Base-by-base conservation (phyloP, 495 filamentous ascomycete genomes). In the Podospora fimiseda region DNA sequence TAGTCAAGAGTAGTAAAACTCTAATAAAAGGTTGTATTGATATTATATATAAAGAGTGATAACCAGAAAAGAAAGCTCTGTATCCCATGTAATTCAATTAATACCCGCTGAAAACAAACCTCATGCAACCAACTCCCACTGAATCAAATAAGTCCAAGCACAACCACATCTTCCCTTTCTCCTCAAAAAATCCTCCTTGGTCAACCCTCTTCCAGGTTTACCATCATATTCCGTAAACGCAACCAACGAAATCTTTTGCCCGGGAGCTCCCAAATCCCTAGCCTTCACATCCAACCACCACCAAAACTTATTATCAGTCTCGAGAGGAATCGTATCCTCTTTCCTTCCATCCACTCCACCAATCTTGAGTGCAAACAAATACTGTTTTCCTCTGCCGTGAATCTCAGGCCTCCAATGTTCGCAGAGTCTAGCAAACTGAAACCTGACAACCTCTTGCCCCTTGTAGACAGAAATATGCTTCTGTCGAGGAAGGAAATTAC, bases 221-320 rank as follows among this genome's bases (percentile, higher is more conserved):
- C 80, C 80, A 57, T 85, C 78, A 0, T 89, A 70, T 21, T 71
- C 81, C 9, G 78, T 83, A 44, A 94, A 73, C 3, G 80, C 81
- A 47, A 74, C 81, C 27, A 88, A 56, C 46, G 68, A 72, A 1
- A 90, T 67, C 46, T 74, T 81, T 70, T 89, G 80, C 1, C 90
- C 90, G 9, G 80, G 76, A 1, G 70, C 70, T 1, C 90, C 90
- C 23, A 96, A 65, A 51, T 83, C 77, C 36, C 72, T 66, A 15
- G 80, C 74, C 3, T 71, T 67, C 1, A 95, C 75, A 68, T 95
- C 90, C 2, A 80, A 64, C 77, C 87, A 94, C 81, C 82, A 92
- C 63, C 82, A 79, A 23, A 68, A 79, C 54, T 76, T 90, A n/a
- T n/a, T n/a, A 68, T 84, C 84, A 61, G 63, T 83, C 60, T 79